Evolutionary conservation across 345 rosid species (phyloP), one percentile per base, ranked within the genome.

Genomic region (Combretum micranthum): DNA sequence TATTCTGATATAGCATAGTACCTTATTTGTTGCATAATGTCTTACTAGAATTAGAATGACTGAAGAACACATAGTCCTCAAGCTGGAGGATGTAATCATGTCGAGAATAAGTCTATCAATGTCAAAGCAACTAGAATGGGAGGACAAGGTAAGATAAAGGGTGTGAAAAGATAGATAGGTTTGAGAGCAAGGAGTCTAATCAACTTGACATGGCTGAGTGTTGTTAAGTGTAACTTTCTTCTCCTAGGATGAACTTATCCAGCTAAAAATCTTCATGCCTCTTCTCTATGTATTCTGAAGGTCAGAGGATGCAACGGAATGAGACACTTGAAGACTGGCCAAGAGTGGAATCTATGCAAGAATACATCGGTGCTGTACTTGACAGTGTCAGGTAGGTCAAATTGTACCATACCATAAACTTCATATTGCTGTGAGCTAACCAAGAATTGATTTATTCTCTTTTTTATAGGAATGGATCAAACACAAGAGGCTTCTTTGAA

Each of bases 281-380:
- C 14, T 6, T 17, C 25, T 59, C 9, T 4, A 0, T 42, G 3
- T 15, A 15, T n/a, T 66, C 39, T 48, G 18, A 64, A 66, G 70
- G 70, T 46, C 70, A 66, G 32, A 15, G 55, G 47, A 59, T 20
- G 60, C 32, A 21, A 32, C 45, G 70, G 21, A 66, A 66, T 53
- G 21, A 3, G 5, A 42, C 64, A 0, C 51, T 66, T 0, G 56
- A 66, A 15, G 70, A 66, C 39, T 47, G 39, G 55, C 60, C 64
- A 14, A 60, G 70, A 32, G 59, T 66, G 53, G 22, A 47, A 4
- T 53, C 47, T 37, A 13, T 66, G 70, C 64, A 49, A 18, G 61
- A 15, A 25, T 61, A 66, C 55, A 60, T 66, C 14, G 59, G 70
- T 10, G 60, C 47, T 21, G 43, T 66, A 17, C 65, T 66, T 15